phyloP scores from a whole-genome alignment of 495 filamentous ascomycete genomes.

The Sporormia fimetaria region DNA sequence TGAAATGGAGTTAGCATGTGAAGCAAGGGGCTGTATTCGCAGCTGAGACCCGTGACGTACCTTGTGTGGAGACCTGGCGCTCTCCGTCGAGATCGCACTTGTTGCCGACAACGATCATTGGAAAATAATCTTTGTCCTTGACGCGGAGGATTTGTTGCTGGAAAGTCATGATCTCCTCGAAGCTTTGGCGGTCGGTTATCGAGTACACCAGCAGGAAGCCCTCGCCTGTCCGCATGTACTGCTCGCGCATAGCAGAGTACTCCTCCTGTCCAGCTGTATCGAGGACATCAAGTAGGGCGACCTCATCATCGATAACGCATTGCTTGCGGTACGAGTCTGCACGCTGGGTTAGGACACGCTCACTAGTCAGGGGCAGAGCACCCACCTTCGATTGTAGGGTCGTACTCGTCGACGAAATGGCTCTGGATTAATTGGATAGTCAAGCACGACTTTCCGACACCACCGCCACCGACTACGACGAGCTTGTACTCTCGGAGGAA shows the following conservation, averaged over 20 bases:
- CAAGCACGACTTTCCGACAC: conserved; percentile 97
- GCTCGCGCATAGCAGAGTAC: conserved; percentile 98
- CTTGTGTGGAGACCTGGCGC: conserved; percentile 79
- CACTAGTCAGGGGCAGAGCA: conserved; percentile 1
- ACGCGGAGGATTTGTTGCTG: conserved; percentile 97
- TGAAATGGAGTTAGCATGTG: conserved; percentile 34
- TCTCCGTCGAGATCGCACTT: conserved; percentile 96
- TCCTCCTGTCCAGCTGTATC: conserved; percentile 98
- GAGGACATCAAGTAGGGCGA: conserved; percentile 91
- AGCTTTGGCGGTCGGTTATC: conserved; percentile 92
- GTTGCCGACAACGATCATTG: conserved; percentile 98
- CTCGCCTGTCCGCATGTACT: conserved; percentile 99
- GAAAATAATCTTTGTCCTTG: conserved; percentile 99
- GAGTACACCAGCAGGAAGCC: conserved; percentile 97
- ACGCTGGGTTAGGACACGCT: conserved; percentile 20
- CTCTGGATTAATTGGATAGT: conserved; percentile 98
- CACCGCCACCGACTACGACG: conserved; percentile 94
- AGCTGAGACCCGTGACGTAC: conserved; percentile 42
- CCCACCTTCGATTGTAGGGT: conserved; percentile 97
- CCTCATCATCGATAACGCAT: conserved; percentile 96
- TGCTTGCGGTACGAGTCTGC: conserved; percentile 99
- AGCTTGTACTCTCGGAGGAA: conserved; percentile 98
- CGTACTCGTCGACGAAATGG: conserved; percentile 98
- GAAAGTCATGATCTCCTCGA: conserved; percentile 96
- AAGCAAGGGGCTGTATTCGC: not conserved